Evolutionary conservation across 148 eudicot species (phyloP).

Genomic region (Camellia lanceoleosa): DNA sequence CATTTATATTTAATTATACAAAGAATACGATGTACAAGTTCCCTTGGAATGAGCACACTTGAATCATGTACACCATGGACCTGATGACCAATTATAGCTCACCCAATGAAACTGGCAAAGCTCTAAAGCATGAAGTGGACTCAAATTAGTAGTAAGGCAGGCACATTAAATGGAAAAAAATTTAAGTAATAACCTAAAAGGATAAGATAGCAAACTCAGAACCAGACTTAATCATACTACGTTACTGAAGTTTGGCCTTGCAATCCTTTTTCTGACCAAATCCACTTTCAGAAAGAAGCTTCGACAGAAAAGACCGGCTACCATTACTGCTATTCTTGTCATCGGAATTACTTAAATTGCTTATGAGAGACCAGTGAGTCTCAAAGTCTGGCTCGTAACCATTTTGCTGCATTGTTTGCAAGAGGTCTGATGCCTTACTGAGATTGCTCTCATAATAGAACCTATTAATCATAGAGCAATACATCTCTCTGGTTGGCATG

Average conservation of each 20-base stretch:
- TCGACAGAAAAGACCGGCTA: slow-evolving; percentile 52
- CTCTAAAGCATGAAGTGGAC: not conserved
- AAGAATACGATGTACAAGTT: not conserved
- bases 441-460: slow-evolving; percentile 48
- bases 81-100: not conserved
- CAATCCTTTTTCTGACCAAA: slow-evolving; percentile 32
- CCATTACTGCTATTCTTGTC: slow-evolving; percentile 29
- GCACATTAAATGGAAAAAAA: not conserved
- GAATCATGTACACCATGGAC: slow-evolving; percentile 3
- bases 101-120: not conserved
- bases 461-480: slow-evolving; percentile 42
- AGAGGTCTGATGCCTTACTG: slow-evolving; percentile 54
- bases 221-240: not conserved
- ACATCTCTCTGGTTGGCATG: slow-evolving; percentile 58
- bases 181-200: not conserved
- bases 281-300: slow-evolving; percentile 62
- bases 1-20: not conserved
- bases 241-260: slow-evolving; percentile 18
- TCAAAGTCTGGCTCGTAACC: slow-evolving; percentile 79
- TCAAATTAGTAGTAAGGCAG: not conserved
- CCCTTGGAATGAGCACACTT: not conserved
- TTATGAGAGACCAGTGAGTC: slow-evolving; percentile 80
- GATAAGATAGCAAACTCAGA: not conserved
- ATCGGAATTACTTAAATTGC: slow-evolving; percentile 46
- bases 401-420: slow-evolving; percentile 57